A percentile compares a stretch with the other conserved stretches of the same genome.
phyloP scores from a whole-genome alignment of 257 asterid species.

The Prunella vulgaris region DNA sequence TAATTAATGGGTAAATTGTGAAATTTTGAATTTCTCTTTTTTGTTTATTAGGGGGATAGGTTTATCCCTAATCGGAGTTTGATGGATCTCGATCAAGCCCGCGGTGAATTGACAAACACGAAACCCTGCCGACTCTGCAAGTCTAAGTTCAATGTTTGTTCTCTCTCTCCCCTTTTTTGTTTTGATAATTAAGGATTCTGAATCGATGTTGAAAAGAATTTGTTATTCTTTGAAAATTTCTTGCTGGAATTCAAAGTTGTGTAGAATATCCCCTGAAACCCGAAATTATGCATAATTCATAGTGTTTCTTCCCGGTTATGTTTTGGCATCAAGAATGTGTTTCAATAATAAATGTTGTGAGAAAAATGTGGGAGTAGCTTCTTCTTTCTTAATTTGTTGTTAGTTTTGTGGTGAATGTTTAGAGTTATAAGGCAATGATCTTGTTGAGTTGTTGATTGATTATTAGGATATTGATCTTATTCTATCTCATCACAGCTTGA shows the following conservation, averaged over 20 bases:
- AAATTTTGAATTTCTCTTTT: not conserved
- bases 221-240: not conserved
- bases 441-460: no score
- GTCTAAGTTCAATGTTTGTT: constrained; percentile 40
- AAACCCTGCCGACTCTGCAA: constrained; percentile 3
- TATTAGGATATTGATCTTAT: constrained; percentile 3
- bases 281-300: no score
- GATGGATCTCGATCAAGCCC: constrained; percentile 86
- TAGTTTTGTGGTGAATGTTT: not conserved
- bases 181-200: constrained; percentile 10
- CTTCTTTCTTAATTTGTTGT: not conserved
- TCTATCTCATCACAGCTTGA: constrained; percentile 29
- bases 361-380: no score
- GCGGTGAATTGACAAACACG: constrained; percentile 45
- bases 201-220: not conserved
- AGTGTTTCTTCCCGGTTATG: no score
- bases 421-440: no score
- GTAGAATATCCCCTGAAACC: no score
- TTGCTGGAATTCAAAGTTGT: no score
- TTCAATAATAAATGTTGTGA: no score
- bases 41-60: constrained; percentile 57
- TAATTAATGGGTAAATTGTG: not conserved
- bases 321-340: no score
- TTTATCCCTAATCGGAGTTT: constrained; percentile 84
- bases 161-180: not conserved